phyloP scores from a whole-genome alignment of 805 yeast species.

The Vanderwaltozyma yarrowii region DNA sequence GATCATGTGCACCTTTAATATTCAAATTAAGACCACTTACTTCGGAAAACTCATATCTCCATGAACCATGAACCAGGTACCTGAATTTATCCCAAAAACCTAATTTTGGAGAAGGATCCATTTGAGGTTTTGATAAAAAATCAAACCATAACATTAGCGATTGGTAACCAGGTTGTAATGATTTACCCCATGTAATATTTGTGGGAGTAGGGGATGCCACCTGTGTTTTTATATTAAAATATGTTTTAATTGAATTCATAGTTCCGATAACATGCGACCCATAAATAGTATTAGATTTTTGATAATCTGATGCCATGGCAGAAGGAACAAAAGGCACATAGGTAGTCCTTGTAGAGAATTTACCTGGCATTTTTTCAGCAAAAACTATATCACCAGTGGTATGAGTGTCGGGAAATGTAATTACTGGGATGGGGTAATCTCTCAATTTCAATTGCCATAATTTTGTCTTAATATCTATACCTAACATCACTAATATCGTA shows the following conservation, averaged over 20 bases:
- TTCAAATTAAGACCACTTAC: conserved; percentile 46
- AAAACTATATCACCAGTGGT: conserved; percentile 43
- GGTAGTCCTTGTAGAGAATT: conserved; percentile 37
- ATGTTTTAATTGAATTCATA: conserved; percentile 49
- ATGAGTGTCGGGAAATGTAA: conserved; percentile 35
- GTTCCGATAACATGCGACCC: conserved; percentile 52
- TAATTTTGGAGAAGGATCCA: conserved; percentile 51
- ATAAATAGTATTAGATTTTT: conserved; percentile 39
- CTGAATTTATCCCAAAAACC: conserved; percentile 70
- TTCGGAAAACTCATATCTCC: conserved; percentile 37
- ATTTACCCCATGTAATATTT: conserved; percentile 52
- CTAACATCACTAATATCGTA: conserved; percentile 45
- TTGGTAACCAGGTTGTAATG: conserved; percentile 50
- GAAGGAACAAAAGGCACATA: conserved; percentile 53
- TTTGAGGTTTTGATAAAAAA: conserved; percentile 56
- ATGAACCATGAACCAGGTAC: conserved; percentile 42
- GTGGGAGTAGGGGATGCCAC: conserved; percentile 40
- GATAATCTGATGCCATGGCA: conserved; percentile 25
- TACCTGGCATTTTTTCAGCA: conserved; percentile 43
- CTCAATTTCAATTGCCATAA: conserved; percentile 36
- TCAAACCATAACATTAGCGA: conserved; percentile 58
- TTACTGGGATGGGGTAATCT: conserved; percentile 49
- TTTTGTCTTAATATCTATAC: conserved; percentile 35
- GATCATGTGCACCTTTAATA: conserved; percentile 50
- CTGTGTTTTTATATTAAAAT: conserved; percentile 38